Evolutionary conservation across 345 rosid genomes (phyloP), one percentile per base, ranked within the genome.

Genomic region (Stellera chamaejasme): DNA sequence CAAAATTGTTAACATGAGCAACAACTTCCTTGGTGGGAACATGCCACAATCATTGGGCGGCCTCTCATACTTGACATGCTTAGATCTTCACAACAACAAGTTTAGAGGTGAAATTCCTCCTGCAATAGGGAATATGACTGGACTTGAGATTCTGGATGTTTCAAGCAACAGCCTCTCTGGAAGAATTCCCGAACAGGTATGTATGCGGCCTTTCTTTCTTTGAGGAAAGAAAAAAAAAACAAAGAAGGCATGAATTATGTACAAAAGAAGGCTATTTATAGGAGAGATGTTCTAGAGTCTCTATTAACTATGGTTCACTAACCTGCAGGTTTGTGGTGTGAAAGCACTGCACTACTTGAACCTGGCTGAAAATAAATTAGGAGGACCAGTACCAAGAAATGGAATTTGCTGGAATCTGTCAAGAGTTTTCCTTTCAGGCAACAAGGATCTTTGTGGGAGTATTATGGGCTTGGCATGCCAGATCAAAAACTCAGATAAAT

Each of bases 361-460:
- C 66, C 50, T 84, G 56, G 77, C 85, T 1, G 77, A 66, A 23
- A 89, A 84, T 70, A 70, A 45, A 28, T 62, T 89, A 57, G 80
- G 69, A 70, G 97, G 97, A 25, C 78, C 75, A 28, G 74, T 89
- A 0, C 92, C 97, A 0, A 55, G 58, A 13, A 65, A 32, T 1
- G 96, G 97, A 52, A 51, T 82, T 45, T 93, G 96, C 64, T 69
- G 51, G 23, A 83, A 80, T 71, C 68, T 62, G 50, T 75, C 86
- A 9, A 77, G 51, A 69, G 39, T 43, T 27, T 67, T 74, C 9
- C 62, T 85, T 61, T 60, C 70, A 14, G 95, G 89, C 55, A 92
- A 88, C 79, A 78, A 55, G 63, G 77, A 58, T 14, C 81, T 86
- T 6, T 86, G 93, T 8, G 87, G 89, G 48, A 71, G 71, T 44